These are phyloP conservation scores for Suillus subluteus DNA, from an alignment of 768 basidiomycete species.

Conservation along the genomic window DNA sequence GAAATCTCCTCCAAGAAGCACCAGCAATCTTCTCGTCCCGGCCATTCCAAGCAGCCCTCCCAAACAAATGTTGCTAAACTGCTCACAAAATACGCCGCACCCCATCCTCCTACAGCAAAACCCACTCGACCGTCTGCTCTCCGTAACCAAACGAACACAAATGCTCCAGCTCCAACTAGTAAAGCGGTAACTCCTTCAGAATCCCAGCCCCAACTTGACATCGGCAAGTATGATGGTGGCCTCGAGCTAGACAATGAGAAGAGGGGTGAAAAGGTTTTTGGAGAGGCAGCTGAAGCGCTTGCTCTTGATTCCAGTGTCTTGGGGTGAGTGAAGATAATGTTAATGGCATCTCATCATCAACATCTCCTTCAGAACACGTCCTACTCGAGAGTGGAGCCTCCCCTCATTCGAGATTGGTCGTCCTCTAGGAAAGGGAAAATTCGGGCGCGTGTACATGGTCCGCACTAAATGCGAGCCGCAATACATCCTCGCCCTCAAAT, in stretches of 20 bases:
- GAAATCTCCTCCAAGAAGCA: constrained; percentile 62
- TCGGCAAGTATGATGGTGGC: constrained; percentile 95
- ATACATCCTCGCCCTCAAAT: constrained; percentile 96
- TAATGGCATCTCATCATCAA: constrained; percentile 15
- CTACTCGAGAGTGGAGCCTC: constrained; percentile 85
- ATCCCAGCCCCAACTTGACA: constrained; percentile 52
- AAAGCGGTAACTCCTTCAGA: constrained; percentile 31
- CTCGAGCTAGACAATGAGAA: constrained; percentile 89
- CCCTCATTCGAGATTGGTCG: constrained; percentile 92
- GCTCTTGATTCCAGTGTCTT: constrained; percentile 85
- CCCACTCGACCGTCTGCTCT: constrained; percentile 44
- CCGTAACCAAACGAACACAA: constrained; percentile 40
- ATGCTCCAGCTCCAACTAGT: constrained; percentile 19
- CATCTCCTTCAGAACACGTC: constrained; percentile 51
- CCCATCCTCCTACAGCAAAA: constrained; percentile 50
- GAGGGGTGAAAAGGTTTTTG: constrained; percentile 71
- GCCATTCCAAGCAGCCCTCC: constrained; percentile 56
- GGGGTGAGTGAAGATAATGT: constrained; percentile 44
- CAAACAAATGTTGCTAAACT: constrained; percentile 70
- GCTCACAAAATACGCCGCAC: constrained; percentile 73
- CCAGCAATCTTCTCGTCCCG: constrained; percentile 35
- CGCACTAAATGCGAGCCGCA: constrained; percentile 86
- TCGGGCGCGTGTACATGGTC: constrained; percentile 98
- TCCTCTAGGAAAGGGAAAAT: constrained; percentile 98
- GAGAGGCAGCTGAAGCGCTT: constrained; percentile 78